Conservation (phyloP, 345 rosid species). For the Sisymbrium altissimum region DNA sequence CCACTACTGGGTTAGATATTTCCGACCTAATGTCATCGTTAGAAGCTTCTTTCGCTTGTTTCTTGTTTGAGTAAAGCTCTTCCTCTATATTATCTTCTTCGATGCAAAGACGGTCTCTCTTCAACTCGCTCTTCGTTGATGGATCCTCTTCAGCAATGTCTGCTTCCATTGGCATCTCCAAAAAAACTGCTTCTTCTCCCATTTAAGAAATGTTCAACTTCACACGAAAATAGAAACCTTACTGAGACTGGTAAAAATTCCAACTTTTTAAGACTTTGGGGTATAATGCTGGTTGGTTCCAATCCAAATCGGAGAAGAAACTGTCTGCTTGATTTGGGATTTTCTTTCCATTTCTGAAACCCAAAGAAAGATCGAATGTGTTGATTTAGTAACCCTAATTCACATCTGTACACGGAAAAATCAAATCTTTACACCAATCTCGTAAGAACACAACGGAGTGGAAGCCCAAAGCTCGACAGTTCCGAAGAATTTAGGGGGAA, state of each 20-base stretch:
- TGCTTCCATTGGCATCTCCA: slow-evolving; percentile 34
- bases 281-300: neutral
- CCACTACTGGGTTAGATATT: slow-evolving; percentile 63
- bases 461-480: neutral
- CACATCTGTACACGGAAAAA: slow-evolving; percentile 12
- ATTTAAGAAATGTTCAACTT: slow-evolving; percentile 26
- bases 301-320: neutral
- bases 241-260: slow-evolving; percentile 2
- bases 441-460: neutral
- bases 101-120: slow-evolving; percentile 38
- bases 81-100: slow-evolving; percentile 29
- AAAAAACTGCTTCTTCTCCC: slow-evolving; percentile 54
- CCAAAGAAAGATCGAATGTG: neutral
- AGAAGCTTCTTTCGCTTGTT: slow-evolving; percentile 59
- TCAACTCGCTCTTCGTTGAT: slow-evolving; percentile 38
- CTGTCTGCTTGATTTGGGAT: neutral
- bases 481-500: neutral
- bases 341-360: neutral
- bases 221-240: neutral
- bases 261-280: neutral
- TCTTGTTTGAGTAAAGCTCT: slow-evolving; percentile 41
- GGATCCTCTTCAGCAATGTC: slow-evolving; percentile 24
- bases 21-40: slow-evolving; percentile 72
- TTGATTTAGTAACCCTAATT: slow-evolving; percentile 10
- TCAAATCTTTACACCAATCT: slow-evolving; percentile 19